Conservation (phyloP, 192 early-diverging fungal genomes). For the Lobosporangium transversale region DNA sequence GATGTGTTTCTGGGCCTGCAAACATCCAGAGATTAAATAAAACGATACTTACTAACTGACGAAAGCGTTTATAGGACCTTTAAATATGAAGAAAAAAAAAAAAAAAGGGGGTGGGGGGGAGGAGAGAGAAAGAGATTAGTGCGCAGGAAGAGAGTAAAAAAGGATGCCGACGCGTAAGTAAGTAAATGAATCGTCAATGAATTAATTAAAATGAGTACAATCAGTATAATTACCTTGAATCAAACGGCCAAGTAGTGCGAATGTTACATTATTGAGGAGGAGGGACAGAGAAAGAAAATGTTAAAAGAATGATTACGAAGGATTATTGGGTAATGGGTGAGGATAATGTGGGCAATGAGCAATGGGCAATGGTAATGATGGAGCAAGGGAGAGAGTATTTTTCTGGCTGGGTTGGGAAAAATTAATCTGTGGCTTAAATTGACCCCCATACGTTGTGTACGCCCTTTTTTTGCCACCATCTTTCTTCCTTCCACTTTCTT, state of each 20-base stretch:
- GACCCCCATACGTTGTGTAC: too few species aligned
- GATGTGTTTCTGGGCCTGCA: conserved; percentile 8
- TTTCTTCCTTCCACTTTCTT: neutral
- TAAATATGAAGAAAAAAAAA: too few species aligned
- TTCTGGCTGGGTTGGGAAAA: neutral
- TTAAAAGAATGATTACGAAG: neutral
- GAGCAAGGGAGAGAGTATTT: neutral
- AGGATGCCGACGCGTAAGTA: too few species aligned
- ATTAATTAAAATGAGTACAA: neutral
- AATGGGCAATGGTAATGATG: neutral
- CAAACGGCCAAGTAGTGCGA: neutral
- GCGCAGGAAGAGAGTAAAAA: too few species aligned
- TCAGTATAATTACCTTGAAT: neutral
- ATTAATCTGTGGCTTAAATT: too few species aligned
- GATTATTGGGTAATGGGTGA: neutral
- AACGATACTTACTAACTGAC: too few species aligned
- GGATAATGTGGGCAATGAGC: neutral
- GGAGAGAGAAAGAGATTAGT: too few species aligned
- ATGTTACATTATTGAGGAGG: neutral
- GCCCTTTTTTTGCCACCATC: neutral
- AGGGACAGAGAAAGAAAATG: neutral
- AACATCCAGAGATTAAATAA: neutral
- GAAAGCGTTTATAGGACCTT: too few species aligned
- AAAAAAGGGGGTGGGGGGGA: too few species aligned
- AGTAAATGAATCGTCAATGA: too few species aligned